phyloP scores from a whole-genome alignment of 768 basidiomycete species.

The Suillus weaverae region DNA sequence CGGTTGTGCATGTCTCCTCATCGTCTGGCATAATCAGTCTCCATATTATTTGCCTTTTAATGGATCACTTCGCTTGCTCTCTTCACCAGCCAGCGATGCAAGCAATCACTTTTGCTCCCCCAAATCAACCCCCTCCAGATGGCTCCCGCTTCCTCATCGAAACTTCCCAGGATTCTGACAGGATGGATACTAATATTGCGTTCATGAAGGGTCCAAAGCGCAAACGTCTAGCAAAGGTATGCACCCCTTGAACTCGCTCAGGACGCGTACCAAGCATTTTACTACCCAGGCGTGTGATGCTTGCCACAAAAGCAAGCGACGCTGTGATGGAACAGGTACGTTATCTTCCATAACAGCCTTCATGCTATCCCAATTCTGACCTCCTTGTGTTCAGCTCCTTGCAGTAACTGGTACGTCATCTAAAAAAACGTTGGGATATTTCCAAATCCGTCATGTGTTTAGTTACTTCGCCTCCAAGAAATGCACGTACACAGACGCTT shows the following conservation, averaged over 20 bases:
- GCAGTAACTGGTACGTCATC: constrained; percentile 69
- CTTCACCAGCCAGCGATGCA: constrained; percentile 16
- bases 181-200: constrained; percentile 35
- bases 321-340: constrained; percentile 80
- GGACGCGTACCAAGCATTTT: neutral
- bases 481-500: constrained; percentile 79
- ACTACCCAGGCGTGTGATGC: constrained; percentile 67
- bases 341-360: constrained; percentile 16
- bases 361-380: constrained; percentile 10
- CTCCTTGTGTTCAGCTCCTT: constrained; percentile 52
- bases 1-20: neutral
- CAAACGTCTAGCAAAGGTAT: constrained; percentile 53
- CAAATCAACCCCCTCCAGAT: constrained; percentile 22
- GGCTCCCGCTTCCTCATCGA: constrained; percentile 22
- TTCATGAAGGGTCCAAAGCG: constrained; percentile 55
- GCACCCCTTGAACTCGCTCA: constrained; percentile 10
- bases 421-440: neutral
- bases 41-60: constrained; percentile 9
- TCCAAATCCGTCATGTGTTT: constrained; percentile 9
- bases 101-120: constrained; percentile 25
- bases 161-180: constrained; percentile 24
- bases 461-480: constrained; percentile 82
- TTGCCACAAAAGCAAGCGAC: constrained; percentile 82
- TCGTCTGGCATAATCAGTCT: neutral
- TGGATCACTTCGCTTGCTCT: constrained; percentile 38